These are phyloP conservation scores for Penstemon davidsonii DNA, from an alignment of 257 asterid species.

Conservation along the genomic window DNA sequence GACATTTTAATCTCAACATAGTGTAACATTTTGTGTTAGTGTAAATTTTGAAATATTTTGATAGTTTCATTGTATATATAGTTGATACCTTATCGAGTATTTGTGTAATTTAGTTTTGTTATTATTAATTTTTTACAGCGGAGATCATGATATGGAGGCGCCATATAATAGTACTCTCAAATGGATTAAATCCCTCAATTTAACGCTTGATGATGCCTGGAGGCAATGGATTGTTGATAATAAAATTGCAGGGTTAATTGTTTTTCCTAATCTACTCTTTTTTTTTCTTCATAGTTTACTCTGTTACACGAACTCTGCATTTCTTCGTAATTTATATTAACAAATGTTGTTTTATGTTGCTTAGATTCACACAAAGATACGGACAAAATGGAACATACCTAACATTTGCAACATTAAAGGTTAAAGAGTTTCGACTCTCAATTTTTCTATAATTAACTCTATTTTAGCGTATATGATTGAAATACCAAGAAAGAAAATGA, in stretches of 20 bases:
- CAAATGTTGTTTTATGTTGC: not conserved
- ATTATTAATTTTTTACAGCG: conserved; percentile 7
- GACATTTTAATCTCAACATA: no score
- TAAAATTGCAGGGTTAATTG: conserved; percentile 40
- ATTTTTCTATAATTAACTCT: not conserved
- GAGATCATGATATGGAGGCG: conserved; percentile 28
- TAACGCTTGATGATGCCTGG: conserved; percentile 28
- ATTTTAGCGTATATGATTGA: not conserved
- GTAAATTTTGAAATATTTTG: no score
- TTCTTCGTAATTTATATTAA: not conserved
- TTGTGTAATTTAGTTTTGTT: no score
- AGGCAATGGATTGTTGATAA: conserved; percentile 35
- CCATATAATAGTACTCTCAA: conserved; percentile 24
- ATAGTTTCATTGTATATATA: not conserved
- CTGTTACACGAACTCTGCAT: not conserved
- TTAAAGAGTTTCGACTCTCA: conserved; percentile 6
- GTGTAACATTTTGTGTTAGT: no score
- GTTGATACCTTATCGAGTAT: not conserved
- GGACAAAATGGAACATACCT: conserved; percentile 17
- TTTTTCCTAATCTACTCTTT: not conserved
- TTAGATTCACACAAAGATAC: conserved; percentile 39
- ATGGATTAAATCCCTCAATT: conserved; percentile 28
- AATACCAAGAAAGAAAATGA: no score
- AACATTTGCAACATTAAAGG: conserved; percentile 53
- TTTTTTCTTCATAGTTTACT: not conserved